Evolutionary conservation across 2,329 filamentous ascomycete species (phyloP).

Genomic region (Claviceps sp.): DNA sequence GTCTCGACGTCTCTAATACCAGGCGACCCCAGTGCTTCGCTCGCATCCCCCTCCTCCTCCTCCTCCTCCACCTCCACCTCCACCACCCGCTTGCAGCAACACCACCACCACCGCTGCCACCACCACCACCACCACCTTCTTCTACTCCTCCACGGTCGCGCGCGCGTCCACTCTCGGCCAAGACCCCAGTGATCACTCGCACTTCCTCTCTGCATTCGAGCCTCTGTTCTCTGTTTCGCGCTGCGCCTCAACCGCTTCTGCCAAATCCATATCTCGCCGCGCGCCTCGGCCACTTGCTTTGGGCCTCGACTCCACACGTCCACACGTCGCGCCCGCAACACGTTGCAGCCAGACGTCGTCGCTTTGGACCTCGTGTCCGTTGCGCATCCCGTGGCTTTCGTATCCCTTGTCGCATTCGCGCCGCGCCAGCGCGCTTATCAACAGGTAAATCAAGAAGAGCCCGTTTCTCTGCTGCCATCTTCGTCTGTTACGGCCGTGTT

Average conservation of each 20-base stretch:
- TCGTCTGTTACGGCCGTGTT: background rate
- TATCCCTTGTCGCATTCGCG: constrained; percentile 7
- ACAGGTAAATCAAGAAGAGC: constrained; percentile 5
- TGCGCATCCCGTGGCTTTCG: constrained; percentile 6
- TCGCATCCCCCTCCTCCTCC: constrained; percentile 6
- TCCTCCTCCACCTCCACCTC: constrained; percentile 6
- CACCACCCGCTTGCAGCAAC: constrained; percentile 11
- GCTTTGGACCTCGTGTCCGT: constrained; percentile 2
- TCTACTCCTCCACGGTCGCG: constrained; percentile 3
- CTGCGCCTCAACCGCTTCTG: background rate
- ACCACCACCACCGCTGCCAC: constrained; percentile 3
- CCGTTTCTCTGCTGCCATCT: background rate
- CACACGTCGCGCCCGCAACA: constrained; percentile 2
- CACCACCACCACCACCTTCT: constrained; percentile 5
- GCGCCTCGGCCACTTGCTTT: constrained; percentile 1
- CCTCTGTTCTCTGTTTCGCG: background rate
- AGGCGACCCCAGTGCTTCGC: constrained; percentile 6
- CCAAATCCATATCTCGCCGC: background rate
- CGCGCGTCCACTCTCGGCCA: constrained; percentile 11
- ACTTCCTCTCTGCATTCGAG: constrained; percentile 1
- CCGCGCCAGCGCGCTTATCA: constrained; percentile 3
- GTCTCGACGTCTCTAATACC: constrained; percentile 3
- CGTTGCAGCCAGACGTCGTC: background rate
- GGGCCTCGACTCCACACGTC: constrained; percentile 5
- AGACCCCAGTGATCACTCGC: constrained; percentile 4